Conservation (phyloP, 2,329 filamentous ascomycete species). For the Xylogone sp. region DNA sequence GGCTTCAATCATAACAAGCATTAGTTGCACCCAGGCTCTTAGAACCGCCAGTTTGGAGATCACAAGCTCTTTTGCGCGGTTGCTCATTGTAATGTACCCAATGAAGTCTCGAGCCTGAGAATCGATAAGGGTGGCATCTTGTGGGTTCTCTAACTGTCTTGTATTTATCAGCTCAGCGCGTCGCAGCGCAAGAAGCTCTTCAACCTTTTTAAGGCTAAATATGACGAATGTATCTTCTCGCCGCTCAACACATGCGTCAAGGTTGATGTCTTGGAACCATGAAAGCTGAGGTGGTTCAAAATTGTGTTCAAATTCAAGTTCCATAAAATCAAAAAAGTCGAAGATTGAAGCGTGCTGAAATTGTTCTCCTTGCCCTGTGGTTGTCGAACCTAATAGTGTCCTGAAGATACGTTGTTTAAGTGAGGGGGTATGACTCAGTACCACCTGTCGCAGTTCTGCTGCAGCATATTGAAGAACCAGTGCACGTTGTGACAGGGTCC, state of each 20-base stretch:
- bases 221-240: conserved; percentile 53
- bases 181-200: conserved; percentile 69
- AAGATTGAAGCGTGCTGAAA: conserved; percentile 74
- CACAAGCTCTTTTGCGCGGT: conserved; percentile 56
- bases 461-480: conserved; percentile 81
- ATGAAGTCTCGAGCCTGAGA: conserved; percentile 57
- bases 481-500: conserved; percentile 75
- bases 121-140: conserved; percentile 48
- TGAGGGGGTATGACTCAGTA: conserved; percentile 65
- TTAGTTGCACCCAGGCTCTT: conserved; percentile 77
- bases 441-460: conserved; percentile 76
- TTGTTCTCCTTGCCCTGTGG: conserved; percentile 61
- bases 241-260: conserved; percentile 60
- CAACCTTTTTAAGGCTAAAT: conserved; percentile 68
- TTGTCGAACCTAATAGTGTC: conserved; percentile 74
- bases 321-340: conserved; percentile 89
- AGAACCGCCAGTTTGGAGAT: conserved; percentile 61
- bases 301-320: conserved; percentile 49
- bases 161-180: conserved; percentile 55
- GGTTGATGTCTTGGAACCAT: conserved; percentile 63
- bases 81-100: conserved; percentile 58
- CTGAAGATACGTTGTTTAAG: conserved; percentile 66
- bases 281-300: conserved; percentile 48
- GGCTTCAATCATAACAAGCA: conserved; percentile 77
- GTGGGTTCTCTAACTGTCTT: conserved; percentile 44